phyloP scores from a whole-genome alignment of 2,329 filamentous ascomycete genomes.

The Penicillium fuscoglaucum region DNA sequence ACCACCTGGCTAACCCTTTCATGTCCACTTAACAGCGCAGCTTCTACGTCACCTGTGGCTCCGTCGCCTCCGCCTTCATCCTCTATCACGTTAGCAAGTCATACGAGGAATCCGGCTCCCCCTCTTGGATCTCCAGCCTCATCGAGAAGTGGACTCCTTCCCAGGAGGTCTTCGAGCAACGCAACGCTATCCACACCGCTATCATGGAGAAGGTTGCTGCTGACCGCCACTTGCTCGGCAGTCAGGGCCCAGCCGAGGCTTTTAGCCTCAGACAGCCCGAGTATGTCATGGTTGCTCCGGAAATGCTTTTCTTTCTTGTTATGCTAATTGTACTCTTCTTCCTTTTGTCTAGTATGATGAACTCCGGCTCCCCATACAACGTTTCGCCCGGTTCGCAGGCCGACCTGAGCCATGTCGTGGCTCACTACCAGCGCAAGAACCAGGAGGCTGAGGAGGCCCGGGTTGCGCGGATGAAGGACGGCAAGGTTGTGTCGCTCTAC shows the following conservation, averaged over 20 bases:
- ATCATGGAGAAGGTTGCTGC: constrained; percentile 63
- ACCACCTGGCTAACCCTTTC: constrained; percentile 20
- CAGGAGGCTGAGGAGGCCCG: constrained; percentile 59
- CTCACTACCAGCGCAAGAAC: constrained; percentile 62
- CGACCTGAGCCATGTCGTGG: constrained; percentile 60
- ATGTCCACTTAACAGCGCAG: constrained; percentile 41
- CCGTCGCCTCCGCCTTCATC: constrained; percentile 44
- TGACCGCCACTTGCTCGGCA: constrained; percentile 62
- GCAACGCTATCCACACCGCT: constrained; percentile 61
- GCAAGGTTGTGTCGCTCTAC: constrained; percentile 47
- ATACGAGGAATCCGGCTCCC: constrained; percentile 38
- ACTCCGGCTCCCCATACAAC: constrained; percentile 63
- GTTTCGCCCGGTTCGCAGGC: constrained; percentile 61
- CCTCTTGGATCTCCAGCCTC: constrained; percentile 46
- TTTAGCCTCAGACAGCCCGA: constrained; percentile 63
- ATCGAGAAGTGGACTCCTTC: constrained; percentile 58
- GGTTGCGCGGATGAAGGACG: constrained; percentile 47
- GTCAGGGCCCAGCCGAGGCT: constrained; percentile 41
- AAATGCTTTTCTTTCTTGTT: background rate
- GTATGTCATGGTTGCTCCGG: constrained; percentile 49
- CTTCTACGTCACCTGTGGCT: constrained; percentile 49
- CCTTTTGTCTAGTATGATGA: constrained; percentile 56
- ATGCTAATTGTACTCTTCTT: constrained; percentile 3
- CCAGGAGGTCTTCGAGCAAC: constrained; percentile 54
- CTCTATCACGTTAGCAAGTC: constrained; percentile 46